phyloP scores from a whole-genome alignment of 2,329 filamentous ascomycete species.

The Ophiocordyceps australis region DNA sequence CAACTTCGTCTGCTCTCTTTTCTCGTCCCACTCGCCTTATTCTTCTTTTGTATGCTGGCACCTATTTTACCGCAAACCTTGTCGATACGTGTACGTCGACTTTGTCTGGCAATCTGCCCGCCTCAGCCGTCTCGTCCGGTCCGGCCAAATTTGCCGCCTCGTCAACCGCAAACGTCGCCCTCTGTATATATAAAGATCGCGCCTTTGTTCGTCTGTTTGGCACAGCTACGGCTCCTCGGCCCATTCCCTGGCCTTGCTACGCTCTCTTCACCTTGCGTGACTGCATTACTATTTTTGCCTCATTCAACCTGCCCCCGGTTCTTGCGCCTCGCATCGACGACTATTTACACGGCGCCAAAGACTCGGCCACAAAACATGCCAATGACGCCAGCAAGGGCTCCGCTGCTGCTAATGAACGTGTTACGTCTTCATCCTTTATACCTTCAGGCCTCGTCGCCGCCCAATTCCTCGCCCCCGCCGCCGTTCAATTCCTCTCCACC shows the following conservation, averaged over 20 bases:
- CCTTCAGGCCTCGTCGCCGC: constrained; percentile 43
- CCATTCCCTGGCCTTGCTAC: constrained; percentile 55
- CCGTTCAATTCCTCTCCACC: constrained; percentile 63
- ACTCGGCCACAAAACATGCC: too few relatives aligned
- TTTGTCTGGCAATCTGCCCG: constrained; percentile 25
- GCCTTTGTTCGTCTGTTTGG: constrained; percentile 74
- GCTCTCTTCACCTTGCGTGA: constrained; percentile 67
- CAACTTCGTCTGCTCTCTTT: constrained; percentile 38
- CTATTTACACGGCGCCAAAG: too few relatives aligned
- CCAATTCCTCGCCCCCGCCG: constrained; percentile 66
- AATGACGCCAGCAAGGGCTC: too few relatives aligned
- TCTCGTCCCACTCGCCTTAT: constrained; percentile 53
- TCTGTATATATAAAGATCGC: constrained; percentile 82
- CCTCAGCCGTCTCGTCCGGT: constrained; percentile 51
- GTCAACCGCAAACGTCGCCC: constrained; percentile 62
- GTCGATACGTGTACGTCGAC: constrained; percentile 68
- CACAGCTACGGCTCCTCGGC: constrained; percentile 26
- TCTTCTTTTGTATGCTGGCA: constrained; percentile 65
- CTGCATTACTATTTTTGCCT: constrained; percentile 77
- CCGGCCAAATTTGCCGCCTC: constrained; percentile 68
- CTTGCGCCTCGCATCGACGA: constrained; percentile 51
- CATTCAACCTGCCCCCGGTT: constrained; percentile 73
- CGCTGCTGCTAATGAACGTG: constrained; percentile 30
- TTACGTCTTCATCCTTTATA: constrained; percentile 10
- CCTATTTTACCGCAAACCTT: constrained; percentile 74